A percentile compares a stretch with the other conserved stretches of the same genome.
These are phyloP conservation scores for Anisodus tanguticus DNA, from an alignment of 257 asterid species.

Conservation along the genomic window DNA sequence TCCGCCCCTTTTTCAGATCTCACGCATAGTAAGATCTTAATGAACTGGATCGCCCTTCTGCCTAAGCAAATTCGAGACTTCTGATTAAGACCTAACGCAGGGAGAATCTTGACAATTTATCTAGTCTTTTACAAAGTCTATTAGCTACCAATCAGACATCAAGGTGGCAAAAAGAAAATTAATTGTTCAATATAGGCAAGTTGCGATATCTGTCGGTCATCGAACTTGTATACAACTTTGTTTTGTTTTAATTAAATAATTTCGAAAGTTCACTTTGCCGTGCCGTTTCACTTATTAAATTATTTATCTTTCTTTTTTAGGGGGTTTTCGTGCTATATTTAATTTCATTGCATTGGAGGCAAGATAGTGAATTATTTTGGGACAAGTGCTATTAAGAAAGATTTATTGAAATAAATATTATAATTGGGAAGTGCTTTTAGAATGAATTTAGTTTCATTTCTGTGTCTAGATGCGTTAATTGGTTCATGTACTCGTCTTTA, in stretches of 20 bases:
- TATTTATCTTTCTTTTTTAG: background rate
- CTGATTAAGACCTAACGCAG: background rate
- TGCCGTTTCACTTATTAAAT: background rate
- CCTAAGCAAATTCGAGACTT: no score
- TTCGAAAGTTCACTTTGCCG: background rate
- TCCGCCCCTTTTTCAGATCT: no score
- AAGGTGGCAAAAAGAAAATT: background rate
- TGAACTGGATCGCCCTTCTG: no score
- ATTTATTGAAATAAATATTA: background rate
- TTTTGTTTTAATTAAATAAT: background rate
- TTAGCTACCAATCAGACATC: background rate
- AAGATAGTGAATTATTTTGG: conserved; percentile 11
- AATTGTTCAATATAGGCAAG: background rate
- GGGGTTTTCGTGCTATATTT: background rate
- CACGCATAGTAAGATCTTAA: no score
- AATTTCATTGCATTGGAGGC: background rate
- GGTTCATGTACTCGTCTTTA: conserved; percentile 15
- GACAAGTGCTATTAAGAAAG: background rate
- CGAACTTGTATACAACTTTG: background rate
- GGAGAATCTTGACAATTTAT: background rate
- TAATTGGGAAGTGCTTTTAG: conserved; percentile 2
- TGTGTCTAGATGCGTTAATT: background rate
- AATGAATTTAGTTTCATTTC: background rate
- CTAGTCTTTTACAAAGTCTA: background rate
- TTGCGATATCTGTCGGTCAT: background rate